A percentile compares a stretch with the other conserved stretches of the same genome.
Evolutionary conservation across 345 rosid species (phyloP).

Genomic region (Eucalyptus pauciflora): DNA sequence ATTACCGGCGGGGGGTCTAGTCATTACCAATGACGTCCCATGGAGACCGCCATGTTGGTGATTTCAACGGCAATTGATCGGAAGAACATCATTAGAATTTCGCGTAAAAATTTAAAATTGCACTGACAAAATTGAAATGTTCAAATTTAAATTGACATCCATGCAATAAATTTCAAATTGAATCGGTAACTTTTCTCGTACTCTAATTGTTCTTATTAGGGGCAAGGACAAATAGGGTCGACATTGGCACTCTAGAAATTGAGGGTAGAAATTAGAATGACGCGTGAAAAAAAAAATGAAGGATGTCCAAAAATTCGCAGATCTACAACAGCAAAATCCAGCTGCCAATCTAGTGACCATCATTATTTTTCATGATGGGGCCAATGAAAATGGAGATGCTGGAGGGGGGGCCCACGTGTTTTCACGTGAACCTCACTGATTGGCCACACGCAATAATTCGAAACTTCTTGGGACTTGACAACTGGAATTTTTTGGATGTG

Average conservation of each 20-base stretch:
- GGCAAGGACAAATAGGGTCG: not conserved
- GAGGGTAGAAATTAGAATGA: not conserved
- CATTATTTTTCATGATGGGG: not conserved
- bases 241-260: conserved; percentile 13
- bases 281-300: no score
- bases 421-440: conserved; percentile 1
- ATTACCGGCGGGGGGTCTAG: not conserved
- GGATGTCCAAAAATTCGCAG: not conserved
- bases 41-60: fast-evolving
- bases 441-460: not conserved
- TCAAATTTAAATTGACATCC: fast-evolving
- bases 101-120: fast-evolving
- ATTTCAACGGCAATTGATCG: fast-evolving
- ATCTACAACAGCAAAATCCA: conserved; percentile 15
- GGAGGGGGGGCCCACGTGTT: conserved; percentile 1
- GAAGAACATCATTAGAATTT: fast-evolving
- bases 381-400: not conserved
- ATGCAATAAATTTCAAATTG: not conserved
- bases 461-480: conserved; percentile 20
- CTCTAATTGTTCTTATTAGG: not conserved
- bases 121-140: not conserved
- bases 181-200: fast-evolving
- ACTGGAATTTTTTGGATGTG: conserved; percentile 10
- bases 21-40: fast-evolving
- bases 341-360: conserved; percentile 34